Evolutionary conservation across 2,329 filamentous ascomycete genomes (phyloP).

Genomic region (Macroventuria anomochaeta): DNA sequence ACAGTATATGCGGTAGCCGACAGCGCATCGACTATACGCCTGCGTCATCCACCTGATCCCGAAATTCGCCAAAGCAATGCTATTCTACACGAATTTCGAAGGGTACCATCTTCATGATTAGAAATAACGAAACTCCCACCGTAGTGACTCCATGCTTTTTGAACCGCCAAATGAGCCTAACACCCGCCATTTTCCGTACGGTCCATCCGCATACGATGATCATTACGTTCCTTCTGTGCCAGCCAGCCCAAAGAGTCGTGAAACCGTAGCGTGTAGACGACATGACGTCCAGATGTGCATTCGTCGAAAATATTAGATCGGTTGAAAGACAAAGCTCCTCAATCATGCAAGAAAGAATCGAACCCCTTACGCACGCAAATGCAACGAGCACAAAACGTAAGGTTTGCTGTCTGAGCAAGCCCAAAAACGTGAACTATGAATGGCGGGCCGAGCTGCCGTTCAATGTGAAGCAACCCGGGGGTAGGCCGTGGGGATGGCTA

Average conservation of each 20-base stretch:
- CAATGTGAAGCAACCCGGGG: constrained; percentile 3
- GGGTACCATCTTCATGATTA: constrained; percentile 14
- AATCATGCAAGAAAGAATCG: constrained; percentile 30
- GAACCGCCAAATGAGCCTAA: constrained; percentile 24
- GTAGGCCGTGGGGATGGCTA: constrained; percentile 10
- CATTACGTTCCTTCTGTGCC: constrained; percentile 32
- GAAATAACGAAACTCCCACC: constrained; percentile 17
- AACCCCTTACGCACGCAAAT: constrained; percentile 42
- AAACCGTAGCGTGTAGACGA: constrained; percentile 25
- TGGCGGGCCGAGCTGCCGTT: neutral
- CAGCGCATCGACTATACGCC: neutral
- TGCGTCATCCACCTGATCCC: constrained; percentile 14
- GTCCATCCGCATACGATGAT: constrained; percentile 18
- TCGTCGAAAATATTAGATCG: constrained; percentile 25
- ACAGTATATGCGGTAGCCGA: constrained; percentile 30
- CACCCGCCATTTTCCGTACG: constrained; percentile 10
- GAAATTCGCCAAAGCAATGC: constrained; percentile 24
- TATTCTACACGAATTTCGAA: constrained; percentile 26
- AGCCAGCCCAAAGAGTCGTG: constrained; percentile 34
- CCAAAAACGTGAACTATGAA: constrained; percentile 21
- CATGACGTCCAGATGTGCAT: constrained; percentile 19
- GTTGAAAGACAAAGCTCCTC: constrained; percentile 24
- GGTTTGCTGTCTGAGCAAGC: constrained; percentile 22
- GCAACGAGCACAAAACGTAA: constrained; percentile 40
- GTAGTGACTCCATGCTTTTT: constrained; percentile 34